phyloP scores from a whole-genome alignment of 2,329 filamentous ascomycete genomes.

The Phyllosticta ampelicida region DNA sequence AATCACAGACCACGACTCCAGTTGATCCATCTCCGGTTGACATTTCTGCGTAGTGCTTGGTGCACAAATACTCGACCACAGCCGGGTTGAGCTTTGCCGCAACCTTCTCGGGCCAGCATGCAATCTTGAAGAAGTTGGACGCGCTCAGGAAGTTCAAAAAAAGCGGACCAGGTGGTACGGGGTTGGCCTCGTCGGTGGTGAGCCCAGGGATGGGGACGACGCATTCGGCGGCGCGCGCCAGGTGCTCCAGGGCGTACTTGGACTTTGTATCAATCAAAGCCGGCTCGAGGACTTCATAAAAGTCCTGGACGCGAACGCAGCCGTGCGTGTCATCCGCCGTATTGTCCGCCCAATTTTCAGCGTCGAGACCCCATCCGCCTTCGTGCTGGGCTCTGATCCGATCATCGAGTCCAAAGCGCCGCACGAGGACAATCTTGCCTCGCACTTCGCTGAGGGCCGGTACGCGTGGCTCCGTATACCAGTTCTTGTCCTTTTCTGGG shows the following conservation, averaged over 20 bases:
- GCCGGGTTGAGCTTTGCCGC: constrained; percentile 79
- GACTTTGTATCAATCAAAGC: constrained; percentile 75
- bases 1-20: constrained; percentile 85
- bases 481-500: constrained; percentile 43
- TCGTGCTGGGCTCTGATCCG: constrained; percentile 38
- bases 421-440: constrained; percentile 73
- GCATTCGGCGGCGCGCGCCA: constrained; percentile 51
- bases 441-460: constrained; percentile 69
- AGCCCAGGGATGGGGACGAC: constrained; percentile 29
- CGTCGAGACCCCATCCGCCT: constrained; percentile 50
- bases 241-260: constrained; percentile 58
- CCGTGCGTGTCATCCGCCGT: constrained; percentile 65
- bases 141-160: constrained; percentile 86
- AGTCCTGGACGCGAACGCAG: constrained; percentile 80
- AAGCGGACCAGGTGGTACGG: constrained; percentile 48
- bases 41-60: constrained; percentile 31
- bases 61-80: constrained; percentile 48
- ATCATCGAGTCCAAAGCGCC: constrained; percentile 62
- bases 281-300: constrained; percentile 73
- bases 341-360: constrained; percentile 73
- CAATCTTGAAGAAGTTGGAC: constrained; percentile 86
- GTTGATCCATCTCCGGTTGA: constrained; percentile 60
- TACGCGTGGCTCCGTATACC: constrained; percentile 69
- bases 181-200: constrained; percentile 28
- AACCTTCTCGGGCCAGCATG: constrained; percentile 89